Evolutionary conservation across 2,329 filamentous ascomycete species (phyloP).

Genomic region (Ophiostoma pallidulum): DNA sequence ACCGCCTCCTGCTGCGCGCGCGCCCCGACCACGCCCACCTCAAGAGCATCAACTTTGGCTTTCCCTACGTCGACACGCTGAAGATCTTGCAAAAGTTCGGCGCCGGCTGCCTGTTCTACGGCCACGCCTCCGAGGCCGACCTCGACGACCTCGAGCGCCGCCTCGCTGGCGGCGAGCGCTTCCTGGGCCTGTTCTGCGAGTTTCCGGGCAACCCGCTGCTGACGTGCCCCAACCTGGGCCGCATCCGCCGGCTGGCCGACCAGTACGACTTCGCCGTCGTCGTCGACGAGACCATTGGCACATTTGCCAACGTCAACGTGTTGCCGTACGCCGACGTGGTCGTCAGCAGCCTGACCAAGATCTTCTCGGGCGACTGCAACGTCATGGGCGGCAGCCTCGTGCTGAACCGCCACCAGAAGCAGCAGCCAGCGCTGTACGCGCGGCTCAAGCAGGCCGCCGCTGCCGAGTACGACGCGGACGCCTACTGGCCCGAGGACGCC

Average conservation of each 20-base stretch:
- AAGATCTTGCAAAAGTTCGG: conserved; percentile 95
- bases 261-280: conserved; percentile 82
- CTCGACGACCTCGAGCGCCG: conserved; percentile 73
- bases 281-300: conserved; percentile 93
- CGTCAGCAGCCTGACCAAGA: conserved; percentile 90
- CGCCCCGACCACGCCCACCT: conserved; percentile 39
- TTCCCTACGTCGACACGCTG: conserved; percentile 92
- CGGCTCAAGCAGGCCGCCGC: conserved; percentile 57
- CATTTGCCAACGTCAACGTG: conserved; percentile 91
- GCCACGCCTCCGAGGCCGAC: conserved; percentile 65
- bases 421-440: conserved; percentile 37
- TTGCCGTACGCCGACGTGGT: conserved; percentile 83
- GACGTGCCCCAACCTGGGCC: conserved; percentile 68
- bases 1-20: conserved; percentile 60
- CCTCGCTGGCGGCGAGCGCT: conserved; percentile 62
- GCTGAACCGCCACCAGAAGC: conserved; percentile 43
- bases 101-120: conserved; percentile 80
- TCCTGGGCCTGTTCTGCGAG: conserved; percentile 82
- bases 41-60: conserved; percentile 88
- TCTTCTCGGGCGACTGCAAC: conserved; percentile 95
- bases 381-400: conserved; percentile 85
- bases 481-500: conserved; percentile 87
- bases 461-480: conserved; percentile 64
- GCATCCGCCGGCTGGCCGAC: conserved; percentile 74
- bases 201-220: conserved; percentile 90